Percentiles rank a stretch among this genome's conserved stretches.
Conservation (phyloP, 495 filamentous ascomycete genomes). For the Neurospora hispaniola region DNA sequence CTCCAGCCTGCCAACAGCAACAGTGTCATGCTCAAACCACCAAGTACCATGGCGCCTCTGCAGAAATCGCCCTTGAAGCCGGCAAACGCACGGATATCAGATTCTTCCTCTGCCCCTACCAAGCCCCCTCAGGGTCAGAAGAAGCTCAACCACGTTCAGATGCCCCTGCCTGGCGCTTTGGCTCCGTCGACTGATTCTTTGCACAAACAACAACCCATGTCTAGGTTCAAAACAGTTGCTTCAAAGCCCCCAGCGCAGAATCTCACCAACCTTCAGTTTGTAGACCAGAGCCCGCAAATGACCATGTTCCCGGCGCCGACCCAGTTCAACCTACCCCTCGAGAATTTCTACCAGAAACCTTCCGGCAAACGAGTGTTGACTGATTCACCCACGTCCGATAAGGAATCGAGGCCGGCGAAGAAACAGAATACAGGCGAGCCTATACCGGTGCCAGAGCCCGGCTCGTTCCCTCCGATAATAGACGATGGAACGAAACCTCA, state of each 20-base stretch:
- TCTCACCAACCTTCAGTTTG: conserved; percentile 39
- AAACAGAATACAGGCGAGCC: conserved; percentile 43
- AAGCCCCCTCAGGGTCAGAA: conserved; percentile 34
- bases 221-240: conserved; percentile 47
- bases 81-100: conserved; percentile 20
- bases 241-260: conserved; percentile 56
- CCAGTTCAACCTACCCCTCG: conserved; percentile 39
- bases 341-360: conserved; percentile 47
- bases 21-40: conserved; percentile 43
- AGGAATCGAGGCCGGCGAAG: conserved; percentile 56
- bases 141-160: conserved; percentile 50
- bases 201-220: conserved; percentile 60
- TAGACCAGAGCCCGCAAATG: conserved; percentile 52
- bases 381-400: conserved; percentile 57
- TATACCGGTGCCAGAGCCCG: conserved; percentile 62
- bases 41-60: conserved; percentile 27
- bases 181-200: conserved; percentile 74
- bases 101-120: conserved; percentile 33
- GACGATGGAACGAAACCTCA: conserved; percentile 85
- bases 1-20: conserved; percentile 43
- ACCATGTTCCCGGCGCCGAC: conserved; percentile 38
- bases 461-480: conserved; percentile 66
- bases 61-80: conserved; percentile 50
- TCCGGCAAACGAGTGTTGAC: conserved; percentile 56
- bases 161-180: conserved; percentile 57